phyloP scores from a whole-genome alignment of 192 early-diverging fungal genomes.

The Mortierella hygrophila region DNA sequence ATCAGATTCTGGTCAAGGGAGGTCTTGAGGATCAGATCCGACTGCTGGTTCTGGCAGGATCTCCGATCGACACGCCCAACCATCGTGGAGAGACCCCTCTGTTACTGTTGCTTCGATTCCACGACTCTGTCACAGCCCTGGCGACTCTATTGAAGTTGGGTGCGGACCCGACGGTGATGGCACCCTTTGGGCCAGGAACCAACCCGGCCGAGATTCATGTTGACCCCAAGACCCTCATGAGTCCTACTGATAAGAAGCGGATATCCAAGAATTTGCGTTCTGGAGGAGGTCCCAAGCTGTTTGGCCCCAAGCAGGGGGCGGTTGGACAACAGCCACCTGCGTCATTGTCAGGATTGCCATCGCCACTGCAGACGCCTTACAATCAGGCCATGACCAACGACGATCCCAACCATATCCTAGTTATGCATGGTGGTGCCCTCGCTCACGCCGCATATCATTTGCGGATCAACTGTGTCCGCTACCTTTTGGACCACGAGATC shows the following conservation, averaged over 20 bases:
- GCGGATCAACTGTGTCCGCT: constrained; percentile 24
- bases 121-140: constrained; percentile 41
- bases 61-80: constrained; percentile 35
- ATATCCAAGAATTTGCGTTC: constrained; percentile 8
- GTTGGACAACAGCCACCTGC: not conserved
- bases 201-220: constrained; percentile 37
- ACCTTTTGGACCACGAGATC: constrained; percentile 47
- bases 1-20: constrained; percentile 42
- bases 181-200: constrained; percentile 52
- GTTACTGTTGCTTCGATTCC: constrained; percentile 38
- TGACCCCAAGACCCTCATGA: constrained; percentile 13
- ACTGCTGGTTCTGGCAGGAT: constrained; percentile 31
- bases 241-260: constrained; percentile 10
- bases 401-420: constrained; percentile 43
- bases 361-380: not conserved
- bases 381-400: not conserved
- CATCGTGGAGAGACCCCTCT: constrained; percentile 42
- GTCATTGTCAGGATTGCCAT: not conserved
- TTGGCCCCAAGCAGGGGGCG: not conserved
- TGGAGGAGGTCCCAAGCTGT: constrained; percentile 1
- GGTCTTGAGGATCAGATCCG: constrained; percentile 52
- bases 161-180: constrained; percentile 36
- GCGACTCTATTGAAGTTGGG: constrained; percentile 37
- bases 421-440: constrained; percentile 43
- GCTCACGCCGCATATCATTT: constrained; percentile 46